Base-by-base conservation (phyloP, 2,329 filamentous ascomycete species). In the Aspergillus tamarii region DNA sequence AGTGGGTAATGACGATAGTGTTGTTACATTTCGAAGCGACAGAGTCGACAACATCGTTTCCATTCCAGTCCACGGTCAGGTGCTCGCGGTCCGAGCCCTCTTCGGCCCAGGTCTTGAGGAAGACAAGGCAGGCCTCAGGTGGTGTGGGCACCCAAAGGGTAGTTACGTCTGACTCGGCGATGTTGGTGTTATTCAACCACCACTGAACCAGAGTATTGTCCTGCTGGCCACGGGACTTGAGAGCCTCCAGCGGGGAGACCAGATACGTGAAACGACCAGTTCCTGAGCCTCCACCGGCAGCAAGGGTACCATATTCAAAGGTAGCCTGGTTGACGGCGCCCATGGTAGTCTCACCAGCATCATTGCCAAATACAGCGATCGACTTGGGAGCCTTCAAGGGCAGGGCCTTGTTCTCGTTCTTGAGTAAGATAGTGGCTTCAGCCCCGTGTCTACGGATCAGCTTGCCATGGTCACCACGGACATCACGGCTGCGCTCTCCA, bases 1-100 rank as follows among this genome's bases (percentile, higher is more conserved):
- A 91, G 80, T 97, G 93, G 59, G 96, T 89, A 57, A 96, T 87
- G 19, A 96, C 91, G 64, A 96, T 90, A 10, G 92, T 95, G 83
- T 96, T 94, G 78, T 87, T 86, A 82, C 89, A 92, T 61, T 86
- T 72, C 8, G 87, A 83, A 0, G 91, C 88, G 10, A 96, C 91
- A 57, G 90, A 92, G 77, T 88, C 83, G 0, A 92, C 94, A n/a
- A 97, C 83, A 78, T 96, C 95, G 72, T 91, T 91, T 55, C 92
- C 92, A 59, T 84, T 82, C 76, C 95, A 95, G 60, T 87, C 89
- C 64, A 91, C 91, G 2, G 26, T 91, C 1, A 94, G 85, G 14
- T 73, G 72, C 4, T 64, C 63, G 23, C 83, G 76, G 7, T 91
- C 92, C 76, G 96, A 92, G 3, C 91, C 92, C 77, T 96, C 93